Evolutionary conservation across 192 early-diverging fungal genomes (phyloP).

Genomic region (Allomyces javanicus): DNA sequence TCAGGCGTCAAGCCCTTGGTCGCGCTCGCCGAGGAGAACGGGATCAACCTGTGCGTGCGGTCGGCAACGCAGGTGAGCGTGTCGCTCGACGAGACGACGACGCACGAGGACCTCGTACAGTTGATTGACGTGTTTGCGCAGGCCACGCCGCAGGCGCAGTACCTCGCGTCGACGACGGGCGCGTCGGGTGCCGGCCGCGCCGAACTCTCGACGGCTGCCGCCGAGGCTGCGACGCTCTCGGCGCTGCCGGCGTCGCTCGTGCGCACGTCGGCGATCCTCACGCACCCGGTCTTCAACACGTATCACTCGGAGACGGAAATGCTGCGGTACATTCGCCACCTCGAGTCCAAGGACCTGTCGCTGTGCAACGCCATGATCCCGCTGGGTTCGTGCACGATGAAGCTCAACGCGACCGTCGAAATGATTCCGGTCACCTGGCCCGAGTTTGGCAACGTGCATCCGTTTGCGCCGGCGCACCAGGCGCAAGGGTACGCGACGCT

Average conservation of each 20-base stretch:
- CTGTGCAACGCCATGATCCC: slow-evolving; percentile 98
- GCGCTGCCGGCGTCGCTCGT: slow-evolving; percentile 38
- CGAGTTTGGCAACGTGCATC: slow-evolving; percentile 86
- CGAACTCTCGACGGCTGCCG: slow-evolving; percentile 11
- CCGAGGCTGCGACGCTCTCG: slow-evolving; percentile 2
- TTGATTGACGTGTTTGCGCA: slow-evolving; percentile 63
- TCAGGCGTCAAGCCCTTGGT: slow-evolving; percentile 39
- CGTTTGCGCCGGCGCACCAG: slow-evolving; percentile 88
- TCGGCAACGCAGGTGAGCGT: slow-evolving; percentile 42
- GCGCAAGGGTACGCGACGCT: slow-evolving; percentile 69
- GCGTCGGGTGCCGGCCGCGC: slow-evolving; percentile 22
- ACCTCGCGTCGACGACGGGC: slow-evolving; percentile 22
- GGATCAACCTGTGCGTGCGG: slow-evolving; percentile 68
- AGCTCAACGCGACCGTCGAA: slow-evolving; percentile 95
- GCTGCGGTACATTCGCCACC: slow-evolving; percentile 83
- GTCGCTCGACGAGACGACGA: slow-evolving; percentile 82
- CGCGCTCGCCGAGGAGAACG: slow-evolving; percentile 43
- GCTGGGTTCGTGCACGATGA: slow-evolving; percentile 98
- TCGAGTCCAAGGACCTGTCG: slow-evolving; percentile 97
- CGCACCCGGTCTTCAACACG: slow-evolving; percentile 84
- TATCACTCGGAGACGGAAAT: slow-evolving; percentile 98
- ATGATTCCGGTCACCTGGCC: slow-evolving; percentile 99
- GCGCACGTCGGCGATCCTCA: slow-evolving; percentile 57
- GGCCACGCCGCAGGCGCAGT: slow-evolving; percentile 24
- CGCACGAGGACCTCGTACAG: slow-evolving; percentile 55